Evolutionary conservation across 2,329 filamentous ascomycete species (phyloP), one percentile per base, ranked within the genome.

Genomic region (Xylaria sp.): DNA sequence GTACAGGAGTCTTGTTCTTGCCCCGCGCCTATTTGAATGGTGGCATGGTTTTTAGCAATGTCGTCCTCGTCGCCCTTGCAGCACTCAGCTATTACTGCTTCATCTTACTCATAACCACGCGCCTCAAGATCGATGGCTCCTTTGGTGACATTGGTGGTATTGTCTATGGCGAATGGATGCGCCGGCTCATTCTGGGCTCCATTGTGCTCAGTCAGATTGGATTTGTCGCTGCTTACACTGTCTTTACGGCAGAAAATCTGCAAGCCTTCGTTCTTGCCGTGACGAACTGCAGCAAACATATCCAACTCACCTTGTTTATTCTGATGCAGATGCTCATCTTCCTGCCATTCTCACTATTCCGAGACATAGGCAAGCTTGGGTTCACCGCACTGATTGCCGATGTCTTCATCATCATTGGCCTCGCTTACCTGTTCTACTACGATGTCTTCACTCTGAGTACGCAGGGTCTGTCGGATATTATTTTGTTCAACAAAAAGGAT

Each of bases 101-200:
- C 75, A 92, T 99, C 48, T 81, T 99, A 11, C 83, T 99, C 37
- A 92, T 97, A 63, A 88, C 88, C 61, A 94, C 92, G 1, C 88
- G 94, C 39, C 79, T 96, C 53, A 89, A 85, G 71, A 84, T 97
- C 34, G 88, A 92, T 53, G 92, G 90, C n/a, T 97, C 94, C 0
- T 99, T 97, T 76, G 94, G 94, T 74, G 94, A 97, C 70, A 96
- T 99, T 76, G 94, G 95, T 56, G 92, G 91, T 53, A 86, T 91
- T 52, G 81, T 99, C 13, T 99, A 94, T 72, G 94, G 94, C 63
- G 89, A 87, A 65, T 92, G 89, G 83, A 90, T 99, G 88, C 85
- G 92, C 62, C 87, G 83, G 61, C 78, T 95, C 69, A 97, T 99
- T 71, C 84, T 99, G 62, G 81, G 82, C 23, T 97, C 94, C 4